phyloP scores from a whole-genome alignment of 352 stramenopile species.

The Phytopythium helicoides region DNA sequence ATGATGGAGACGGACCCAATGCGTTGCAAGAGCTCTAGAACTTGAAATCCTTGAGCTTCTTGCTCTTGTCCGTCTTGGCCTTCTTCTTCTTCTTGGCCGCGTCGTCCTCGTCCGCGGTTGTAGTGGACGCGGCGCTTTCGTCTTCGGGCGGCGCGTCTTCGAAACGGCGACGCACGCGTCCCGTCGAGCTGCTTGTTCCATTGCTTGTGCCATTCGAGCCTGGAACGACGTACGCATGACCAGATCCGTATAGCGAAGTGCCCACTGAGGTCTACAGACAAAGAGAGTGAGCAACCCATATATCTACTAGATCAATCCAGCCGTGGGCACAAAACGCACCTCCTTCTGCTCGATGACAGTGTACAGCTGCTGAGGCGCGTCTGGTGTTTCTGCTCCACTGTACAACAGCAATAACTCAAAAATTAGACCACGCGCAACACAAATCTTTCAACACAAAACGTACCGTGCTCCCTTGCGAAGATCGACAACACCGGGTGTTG shows the following conservation, averaged over 20 bases:
- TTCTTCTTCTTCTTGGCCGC: constrained; percentile 70
- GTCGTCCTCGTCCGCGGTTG: constrained; percentile 51
- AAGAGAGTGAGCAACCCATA: background rate
- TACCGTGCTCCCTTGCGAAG: constrained; percentile 75
- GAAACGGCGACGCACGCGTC: constrained; percentile 66
- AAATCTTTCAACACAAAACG: too few relatives aligned
- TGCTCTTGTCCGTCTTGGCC: constrained; percentile 71
- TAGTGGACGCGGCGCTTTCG: constrained; percentile 16
- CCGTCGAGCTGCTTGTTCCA: constrained; percentile 37
- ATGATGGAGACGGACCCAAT: background rate
- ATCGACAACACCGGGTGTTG: constrained; percentile 68
- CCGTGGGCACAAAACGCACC: constrained; percentile 14
- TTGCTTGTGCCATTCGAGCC: constrained; percentile 15
- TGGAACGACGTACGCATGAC: constrained; percentile 71
- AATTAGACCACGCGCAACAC: too few relatives aligned
- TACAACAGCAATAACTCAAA: constrained; percentile 8
- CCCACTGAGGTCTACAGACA: constrained; percentile 58
- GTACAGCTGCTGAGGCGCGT: constrained; percentile 70
- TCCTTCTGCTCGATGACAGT: constrained; percentile 78
- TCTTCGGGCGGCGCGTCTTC: constrained; percentile 43
- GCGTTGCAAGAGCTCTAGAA: constrained; percentile 45
- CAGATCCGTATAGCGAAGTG: constrained; percentile 71
- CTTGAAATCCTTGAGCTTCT: constrained; percentile 86
- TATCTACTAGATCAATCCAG: background rate
- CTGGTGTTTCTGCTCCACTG: constrained; percentile 58